phyloP scores from a whole-genome alignment of 176 grass and related monocot species.

The Triticum timopheevii region DNA sequence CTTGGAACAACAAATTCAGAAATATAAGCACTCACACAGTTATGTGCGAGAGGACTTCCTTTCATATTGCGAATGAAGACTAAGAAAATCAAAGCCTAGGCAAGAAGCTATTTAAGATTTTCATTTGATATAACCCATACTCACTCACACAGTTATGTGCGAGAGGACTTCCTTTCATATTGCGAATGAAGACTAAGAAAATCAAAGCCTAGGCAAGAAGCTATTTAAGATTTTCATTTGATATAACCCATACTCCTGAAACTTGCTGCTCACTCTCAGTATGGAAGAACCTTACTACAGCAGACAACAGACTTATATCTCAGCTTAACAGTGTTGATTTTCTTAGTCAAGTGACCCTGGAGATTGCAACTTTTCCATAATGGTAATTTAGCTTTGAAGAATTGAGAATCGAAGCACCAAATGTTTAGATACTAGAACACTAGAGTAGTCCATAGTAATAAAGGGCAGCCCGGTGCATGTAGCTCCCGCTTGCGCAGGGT shows the following conservation, averaged over 20 bases:
- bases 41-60: neutral
- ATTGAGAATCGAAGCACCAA: neutral
- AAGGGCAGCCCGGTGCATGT: no score
- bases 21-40: neutral
- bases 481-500: no score
- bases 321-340: neutral
- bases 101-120: neutral
- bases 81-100: neutral
- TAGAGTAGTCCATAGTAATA: neutral
- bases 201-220: neutral
- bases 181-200: neutral
- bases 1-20: neutral
- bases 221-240: neutral
- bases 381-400: neutral
- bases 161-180: slow-evolving; percentile 4
- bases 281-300: neutral
- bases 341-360: neutral
- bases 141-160: neutral
- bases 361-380: neutral
- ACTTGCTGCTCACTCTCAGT: neutral
- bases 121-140: neutral
- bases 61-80: neutral
- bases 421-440: neutral
- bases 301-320: neutral
- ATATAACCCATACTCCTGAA: neutral